Base-by-base conservation (phyloP, 768 basidiomycete genomes). In the Trametes elegans region DNA sequence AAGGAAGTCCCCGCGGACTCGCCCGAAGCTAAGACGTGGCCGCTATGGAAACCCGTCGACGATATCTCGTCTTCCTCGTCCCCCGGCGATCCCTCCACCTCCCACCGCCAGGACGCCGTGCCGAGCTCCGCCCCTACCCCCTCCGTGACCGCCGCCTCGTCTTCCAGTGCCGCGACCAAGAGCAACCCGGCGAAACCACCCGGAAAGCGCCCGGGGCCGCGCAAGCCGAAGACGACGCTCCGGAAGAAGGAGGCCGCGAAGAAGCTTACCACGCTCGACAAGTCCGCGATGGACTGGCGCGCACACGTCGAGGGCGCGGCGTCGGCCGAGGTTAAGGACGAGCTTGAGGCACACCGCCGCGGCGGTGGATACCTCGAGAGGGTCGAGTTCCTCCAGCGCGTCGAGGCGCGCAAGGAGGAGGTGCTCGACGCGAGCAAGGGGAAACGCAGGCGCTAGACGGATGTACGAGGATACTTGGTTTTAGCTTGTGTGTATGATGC, bases 251-350 rank as follows among this genome's bases (percentile, higher is more conserved):
- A 83, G 2, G 35, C 52, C 28, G 35, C 50, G 3, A 90, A 87
- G 67, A 93, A 88, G 70, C 75, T 94, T 7, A 84, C 87, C 21
- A 93, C 90, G 23, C 75, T 94, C 13, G 90, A 92, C 58, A 93
- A 93, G 68, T 90, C 88, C 0, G 83, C 87, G 11, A 83, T 94
- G 80, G 92, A 94, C 66, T 94, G 92, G 92, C 77, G 78, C 26
- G 70, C 81, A 0, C 90, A 93, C 61, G 69, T 90, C 13, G 69
- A 76, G 18, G 57, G 76, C 0, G 70, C 78, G 46, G 57, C 39
- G 2, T 63, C 69, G 23, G 53, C 74, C 0, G 78, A 74, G 3
- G 64, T 85, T 8, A 78, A 81, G 56, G 85, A 90, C 60, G 87
- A 90, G 57, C 76, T 94, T n/a, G 82, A 87, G 44, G 81, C 81